Base-by-base conservation (phyloP, 1,139 yeast species). In the Kurtzmaniella quercitrusa region DNA sequence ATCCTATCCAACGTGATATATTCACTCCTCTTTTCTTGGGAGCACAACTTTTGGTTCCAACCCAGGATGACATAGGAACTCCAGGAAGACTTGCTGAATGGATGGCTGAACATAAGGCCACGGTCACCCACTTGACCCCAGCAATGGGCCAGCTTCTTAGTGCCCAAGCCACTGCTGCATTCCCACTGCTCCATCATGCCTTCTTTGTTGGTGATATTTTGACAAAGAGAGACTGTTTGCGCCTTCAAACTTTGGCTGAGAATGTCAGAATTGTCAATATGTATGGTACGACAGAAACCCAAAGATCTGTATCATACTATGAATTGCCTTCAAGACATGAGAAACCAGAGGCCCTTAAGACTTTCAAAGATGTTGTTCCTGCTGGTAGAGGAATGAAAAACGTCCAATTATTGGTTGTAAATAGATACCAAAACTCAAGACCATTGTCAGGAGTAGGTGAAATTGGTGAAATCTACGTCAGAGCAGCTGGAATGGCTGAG, bases 201-300 rank as follows among this genome's bases (percentile, higher is more conserved):
- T 94, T 94, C 73, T 94, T 94, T 59, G 99, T 94, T 23, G 99
- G 98, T 56, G 99, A 94, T 65, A 87, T 94, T 52, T 73, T 94
- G 51, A 94, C 99, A 51, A 93, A 93, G 69, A 84, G 98, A 67
- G 98, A 94, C 65, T 93, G 98, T 66, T 70, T 88, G 54, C 80
- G 97, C 59, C 75, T 94, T 55, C 98, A 94, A 64, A 80, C 93
- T 2, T 75, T 94, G 56, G 98, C 98, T 8, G 82, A 84, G 59
- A 91, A 93, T 59, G 95, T 89, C 43, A 73, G 68, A 59, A 91
- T 94, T 60, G 95, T 94, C 51, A 94, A 94, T 67, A 94, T 94
- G 99, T 94, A 94, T 63, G 99, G 99, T 59, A 94, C 98, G 36
- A 94, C 99, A 10, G 99, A 94, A 68, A 94, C 98, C 14, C 99